phyloP scores from a whole-genome alignment of 2,329 filamentous ascomycete species.

The Paramyrothecium roridum region DNA sequence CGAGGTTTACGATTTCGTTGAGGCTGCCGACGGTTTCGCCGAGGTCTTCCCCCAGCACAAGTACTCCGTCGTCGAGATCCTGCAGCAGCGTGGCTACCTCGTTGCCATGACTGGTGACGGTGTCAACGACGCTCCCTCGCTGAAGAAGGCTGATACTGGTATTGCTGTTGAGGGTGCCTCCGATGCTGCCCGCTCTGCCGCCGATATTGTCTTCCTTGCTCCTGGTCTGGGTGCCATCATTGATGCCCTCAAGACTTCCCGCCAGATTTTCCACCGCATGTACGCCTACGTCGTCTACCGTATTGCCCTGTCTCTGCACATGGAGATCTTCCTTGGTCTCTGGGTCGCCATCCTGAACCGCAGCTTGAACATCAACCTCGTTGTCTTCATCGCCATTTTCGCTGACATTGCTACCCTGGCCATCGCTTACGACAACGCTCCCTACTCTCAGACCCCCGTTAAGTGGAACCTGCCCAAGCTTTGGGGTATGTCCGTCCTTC shows the following conservation, averaged over 20 bases:
- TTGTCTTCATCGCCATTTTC: conserved; percentile 94
- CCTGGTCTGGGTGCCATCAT: conserved; percentile 91
- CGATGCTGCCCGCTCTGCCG: conserved; percentile 84
- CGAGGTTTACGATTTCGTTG: conserved; percentile 92
- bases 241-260: conserved; percentile 86
- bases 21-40: conserved; percentile 91
- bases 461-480: conserved; percentile 96
- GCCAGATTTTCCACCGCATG: conserved; percentile 96
- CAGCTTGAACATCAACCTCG: conserved; percentile 78
- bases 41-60: conserved; percentile 96
- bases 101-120: conserved; percentile 96
- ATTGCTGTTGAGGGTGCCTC: conserved; percentile 92
- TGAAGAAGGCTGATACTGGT: conserved; percentile 95
- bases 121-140: conserved; percentile 88
- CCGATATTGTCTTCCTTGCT: conserved; percentile 91
- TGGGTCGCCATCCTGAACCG: conserved; percentile 89
- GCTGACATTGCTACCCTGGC: conserved; percentile 89
- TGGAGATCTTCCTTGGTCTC: conserved; percentile 87
- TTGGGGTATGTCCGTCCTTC: conserved; percentile 86
- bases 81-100: conserved; percentile 89
- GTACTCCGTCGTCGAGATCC: conserved; percentile 89
- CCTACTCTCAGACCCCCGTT: conserved; percentile 79
- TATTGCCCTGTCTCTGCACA: conserved; percentile 86
- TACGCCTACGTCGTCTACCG: conserved; percentile 95
- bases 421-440: conserved; percentile 91